Evolutionary conservation across 1,139 yeast species (phyloP).

Genomic region (Candida dubliniensis): DNA sequence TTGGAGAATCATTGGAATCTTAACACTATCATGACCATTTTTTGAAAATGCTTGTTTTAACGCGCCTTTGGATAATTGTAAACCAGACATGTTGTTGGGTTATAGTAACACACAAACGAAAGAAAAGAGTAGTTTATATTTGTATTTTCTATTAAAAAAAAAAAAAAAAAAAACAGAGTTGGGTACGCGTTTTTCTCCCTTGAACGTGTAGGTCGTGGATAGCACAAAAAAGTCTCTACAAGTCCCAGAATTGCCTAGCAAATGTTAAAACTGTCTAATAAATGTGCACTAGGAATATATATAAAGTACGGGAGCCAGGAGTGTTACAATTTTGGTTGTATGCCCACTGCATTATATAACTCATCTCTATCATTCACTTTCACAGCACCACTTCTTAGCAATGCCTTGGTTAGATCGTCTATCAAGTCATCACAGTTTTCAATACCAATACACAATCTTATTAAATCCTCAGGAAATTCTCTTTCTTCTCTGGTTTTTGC

Average conservation of each 20-base stretch:
- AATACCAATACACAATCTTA: constrained; percentile 86
- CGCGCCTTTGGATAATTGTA: constrained; percentile 23
- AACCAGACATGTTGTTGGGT: constrained; percentile 9
- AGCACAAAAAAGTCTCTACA: too few species aligned
- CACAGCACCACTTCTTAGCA: constrained; percentile 63
- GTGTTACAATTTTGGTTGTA: constrained; percentile 38
- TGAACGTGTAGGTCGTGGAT: too few species aligned
- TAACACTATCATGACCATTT: constrained; percentile 22
- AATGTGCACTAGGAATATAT: too few species aligned
- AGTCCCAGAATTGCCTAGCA: too few species aligned
- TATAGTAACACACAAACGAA: background rate
- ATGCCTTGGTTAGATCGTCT: constrained; percentile 70
- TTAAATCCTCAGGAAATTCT: constrained; percentile 87
- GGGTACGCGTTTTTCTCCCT: too few species aligned
- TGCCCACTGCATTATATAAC: constrained; percentile 43
- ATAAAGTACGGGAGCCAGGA: background rate
- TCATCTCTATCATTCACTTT: constrained; percentile 44
- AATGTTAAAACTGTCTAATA: too few species aligned
- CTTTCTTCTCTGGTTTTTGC: constrained; percentile 83
- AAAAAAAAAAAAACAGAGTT: too few species aligned
- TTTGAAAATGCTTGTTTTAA: constrained; percentile 28
- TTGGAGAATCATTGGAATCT: constrained; percentile 44
- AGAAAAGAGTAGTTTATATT: background rate
- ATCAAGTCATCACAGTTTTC: constrained; percentile 68
- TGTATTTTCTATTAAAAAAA: background rate